Percentiles rank a stretch among this genome's conserved stretches.
These are phyloP conservation scores for Xerocomus cyaneibrunnescens DNA, from an alignment of 1,284 basidiomycete species.

Conservation along the genomic window DNA sequence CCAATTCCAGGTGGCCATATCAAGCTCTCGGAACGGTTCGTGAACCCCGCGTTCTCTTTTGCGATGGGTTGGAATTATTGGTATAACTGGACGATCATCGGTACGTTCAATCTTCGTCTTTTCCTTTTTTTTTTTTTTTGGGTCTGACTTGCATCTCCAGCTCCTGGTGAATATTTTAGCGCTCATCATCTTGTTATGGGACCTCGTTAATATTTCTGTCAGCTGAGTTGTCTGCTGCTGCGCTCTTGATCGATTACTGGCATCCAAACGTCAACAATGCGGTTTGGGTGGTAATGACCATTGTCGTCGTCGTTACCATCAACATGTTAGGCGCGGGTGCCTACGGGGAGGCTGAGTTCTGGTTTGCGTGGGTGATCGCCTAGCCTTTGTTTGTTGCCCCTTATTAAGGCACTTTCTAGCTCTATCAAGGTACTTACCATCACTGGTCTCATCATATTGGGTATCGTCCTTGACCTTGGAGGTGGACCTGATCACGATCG, in stretches of 20 bases:
- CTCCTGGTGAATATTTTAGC: constrained; percentile 25
- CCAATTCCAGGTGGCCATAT: constrained; percentile 60
- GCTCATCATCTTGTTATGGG: background rate
- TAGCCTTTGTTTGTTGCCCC: background rate
- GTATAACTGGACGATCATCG: constrained; percentile 60
- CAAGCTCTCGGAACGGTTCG: constrained; percentile 66
- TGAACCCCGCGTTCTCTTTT: constrained; percentile 68
- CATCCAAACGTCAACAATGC: constrained; percentile 49
- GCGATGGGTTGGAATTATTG: constrained; percentile 74
- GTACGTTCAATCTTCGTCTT: constrained; percentile 30
- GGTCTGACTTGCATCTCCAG: constrained; percentile 15
- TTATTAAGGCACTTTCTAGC: constrained; percentile 25
- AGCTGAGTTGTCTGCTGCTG: constrained; percentile 65
- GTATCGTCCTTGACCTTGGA: constrained; percentile 53
- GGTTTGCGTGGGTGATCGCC: constrained; percentile 42
- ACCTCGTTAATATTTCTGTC: constrained; percentile 6
- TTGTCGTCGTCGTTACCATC: constrained; percentile 63
- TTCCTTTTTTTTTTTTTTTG: background rate
- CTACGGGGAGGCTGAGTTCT: constrained; percentile 58
- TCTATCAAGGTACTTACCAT: constrained; percentile 69
- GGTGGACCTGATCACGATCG: constrained; percentile 55
- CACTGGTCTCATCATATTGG: constrained; percentile 44
- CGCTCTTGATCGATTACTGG: constrained; percentile 68
- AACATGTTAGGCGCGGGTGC: constrained; percentile 59
- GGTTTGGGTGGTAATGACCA: constrained; percentile 63